These are phyloP conservation scores for Rhizopogon salebrosus DNA, from an alignment of 768 basidiomycete species.

Conservation along the genomic window DNA sequence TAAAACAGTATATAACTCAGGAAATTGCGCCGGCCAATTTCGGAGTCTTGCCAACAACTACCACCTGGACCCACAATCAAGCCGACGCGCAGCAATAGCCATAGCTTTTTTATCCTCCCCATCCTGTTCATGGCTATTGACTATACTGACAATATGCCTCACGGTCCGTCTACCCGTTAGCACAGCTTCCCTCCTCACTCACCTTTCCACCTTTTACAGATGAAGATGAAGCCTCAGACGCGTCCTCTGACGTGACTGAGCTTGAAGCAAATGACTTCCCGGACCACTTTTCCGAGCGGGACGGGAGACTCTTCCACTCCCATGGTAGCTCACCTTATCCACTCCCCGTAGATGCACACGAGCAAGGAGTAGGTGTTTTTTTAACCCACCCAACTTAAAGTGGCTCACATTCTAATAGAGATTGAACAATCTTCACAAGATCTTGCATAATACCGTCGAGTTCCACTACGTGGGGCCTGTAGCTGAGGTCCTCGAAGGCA, in stretches of 20 bases:
- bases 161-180: constrained; percentile 2
- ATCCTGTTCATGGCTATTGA: constrained; percentile 24
- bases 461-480: constrained; percentile 60
- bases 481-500: constrained; percentile 39
- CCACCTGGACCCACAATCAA: constrained; percentile 23
- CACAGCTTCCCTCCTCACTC: not conserved
- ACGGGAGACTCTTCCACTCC: constrained; percentile 65
- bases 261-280: constrained; percentile 52
- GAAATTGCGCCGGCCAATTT: constrained; percentile 32
- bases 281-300: constrained; percentile 50
- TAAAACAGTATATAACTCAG: constrained; percentile 35
- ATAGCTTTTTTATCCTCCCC: constrained; percentile 2
- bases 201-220: constrained; percentile 7
- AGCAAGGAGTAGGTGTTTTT: constrained; percentile 53
- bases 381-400: not conserved
- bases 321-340: constrained; percentile 60
- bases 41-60: constrained; percentile 30
- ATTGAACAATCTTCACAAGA: constrained; percentile 42
- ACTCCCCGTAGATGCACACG: constrained; percentile 65
- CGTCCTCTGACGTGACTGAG: constrained; percentile 41
- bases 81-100: constrained; percentile 10
- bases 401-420: constrained; percentile 35
- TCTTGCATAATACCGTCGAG: constrained; percentile 48
- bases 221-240: constrained; percentile 35
- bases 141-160: constrained; percentile 17